Percentiles rank a stretch among this genome's conserved stretches.
phyloP scores from a whole-genome alignment of 2,329 filamentous ascomycete species.

The Xylariaceae sp. region DNA sequence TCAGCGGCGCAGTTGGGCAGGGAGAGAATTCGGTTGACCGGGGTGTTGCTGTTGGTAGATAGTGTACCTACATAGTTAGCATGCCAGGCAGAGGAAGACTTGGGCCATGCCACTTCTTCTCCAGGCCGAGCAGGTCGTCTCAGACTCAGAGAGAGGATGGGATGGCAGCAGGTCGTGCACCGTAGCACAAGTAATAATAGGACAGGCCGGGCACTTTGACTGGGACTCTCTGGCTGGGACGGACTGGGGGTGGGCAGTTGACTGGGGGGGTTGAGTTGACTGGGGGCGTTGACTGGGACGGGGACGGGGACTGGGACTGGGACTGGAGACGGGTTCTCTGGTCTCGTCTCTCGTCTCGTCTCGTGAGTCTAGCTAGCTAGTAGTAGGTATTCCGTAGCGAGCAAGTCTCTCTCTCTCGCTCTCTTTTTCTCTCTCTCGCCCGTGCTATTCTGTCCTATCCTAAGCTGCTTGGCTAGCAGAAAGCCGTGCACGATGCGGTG shows the following conservation, averaged over 20 bases:
- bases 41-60: constrained; percentile 5
- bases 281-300: too few relatives aligned
- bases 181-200: background rate
- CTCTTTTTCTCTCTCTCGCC: too few relatives aligned
- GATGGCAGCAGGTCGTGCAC: background rate
- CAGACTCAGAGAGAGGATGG: background rate
- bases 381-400: too few relatives aligned
- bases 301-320: too few relatives aligned
- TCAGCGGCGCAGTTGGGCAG: constrained; percentile 19
- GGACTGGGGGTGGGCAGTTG: too few relatives aligned
- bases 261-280: too few relatives aligned
- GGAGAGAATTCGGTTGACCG: constrained; percentile 12
- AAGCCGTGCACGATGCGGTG: background rate
- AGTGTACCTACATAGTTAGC: background rate
- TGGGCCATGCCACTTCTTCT: background rate
- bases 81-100: background rate
- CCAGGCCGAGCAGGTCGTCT: background rate
- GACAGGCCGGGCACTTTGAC: too few relatives aligned
- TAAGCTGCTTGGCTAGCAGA: background rate
- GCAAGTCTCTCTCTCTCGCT: too few relatives aligned
- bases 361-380: background rate
- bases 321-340: too few relatives aligned
- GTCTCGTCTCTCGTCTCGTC: too few relatives aligned
- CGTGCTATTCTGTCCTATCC: background rate
- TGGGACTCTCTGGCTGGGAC: background rate